These are phyloP conservation scores for Nicotiana tabacum DNA, from an alignment of 257 asterid species.

Conservation along the genomic window DNA sequence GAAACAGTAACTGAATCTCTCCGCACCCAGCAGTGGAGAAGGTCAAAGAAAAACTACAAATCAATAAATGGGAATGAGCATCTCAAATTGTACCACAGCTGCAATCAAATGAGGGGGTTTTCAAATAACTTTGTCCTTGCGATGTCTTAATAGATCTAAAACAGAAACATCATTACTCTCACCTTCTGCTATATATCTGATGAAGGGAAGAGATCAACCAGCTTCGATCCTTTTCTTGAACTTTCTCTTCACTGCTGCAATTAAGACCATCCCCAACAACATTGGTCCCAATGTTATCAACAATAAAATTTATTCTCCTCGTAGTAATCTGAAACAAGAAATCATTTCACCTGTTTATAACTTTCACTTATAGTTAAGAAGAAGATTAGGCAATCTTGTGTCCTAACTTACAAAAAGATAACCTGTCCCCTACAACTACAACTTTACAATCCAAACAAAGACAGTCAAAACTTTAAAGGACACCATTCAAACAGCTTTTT, in stretches of 20 bases:
- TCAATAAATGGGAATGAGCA: background rate
- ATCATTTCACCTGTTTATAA: background rate
- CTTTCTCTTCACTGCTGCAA: conserved; percentile 40
- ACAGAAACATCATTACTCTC: conserved; percentile 23
- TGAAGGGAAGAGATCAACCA: conserved; percentile 93
- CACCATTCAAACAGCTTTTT: background rate
- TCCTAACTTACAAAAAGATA: background rate
- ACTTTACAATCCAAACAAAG: background rate
- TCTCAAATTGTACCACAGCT: background rate
- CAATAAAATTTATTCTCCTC: conserved; percentile 81
- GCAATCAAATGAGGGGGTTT: background rate
- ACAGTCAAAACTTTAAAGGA: background rate
- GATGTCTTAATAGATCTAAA: conserved; percentile 11
- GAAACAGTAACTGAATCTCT: background rate
- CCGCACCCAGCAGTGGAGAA: background rate
- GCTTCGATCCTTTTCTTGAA: conserved; percentile 84
- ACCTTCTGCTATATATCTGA: conserved; percentile 99
- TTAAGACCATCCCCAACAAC: conserved; percentile 44
- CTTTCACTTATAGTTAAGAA: background rate
- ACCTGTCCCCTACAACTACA: background rate
- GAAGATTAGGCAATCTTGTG: background rate
- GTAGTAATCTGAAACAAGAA: conserved; percentile 66
- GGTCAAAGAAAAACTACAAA: background rate
- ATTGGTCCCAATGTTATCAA: conserved; percentile 55
- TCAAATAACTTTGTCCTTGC: background rate